Evolutionary conservation across 78 protist genomes (phyloP).

Genomic region (Acrasis kona): DNA sequence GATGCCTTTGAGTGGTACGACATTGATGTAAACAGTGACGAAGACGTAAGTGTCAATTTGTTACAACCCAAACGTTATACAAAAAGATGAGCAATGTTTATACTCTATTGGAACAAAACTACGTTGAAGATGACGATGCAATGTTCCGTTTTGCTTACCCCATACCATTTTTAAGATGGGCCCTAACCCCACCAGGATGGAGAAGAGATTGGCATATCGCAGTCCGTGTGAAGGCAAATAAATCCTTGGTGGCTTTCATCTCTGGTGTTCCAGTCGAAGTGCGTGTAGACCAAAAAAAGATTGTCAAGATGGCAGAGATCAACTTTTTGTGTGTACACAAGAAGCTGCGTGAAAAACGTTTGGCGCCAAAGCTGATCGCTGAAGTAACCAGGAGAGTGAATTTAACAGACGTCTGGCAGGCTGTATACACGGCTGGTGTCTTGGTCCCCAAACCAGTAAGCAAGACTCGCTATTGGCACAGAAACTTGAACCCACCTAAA

Average conservation of each 20-base stretch:
- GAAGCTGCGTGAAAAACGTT: constrained; percentile 74
- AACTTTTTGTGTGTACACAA: constrained; percentile 97
- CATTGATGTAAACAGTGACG: constrained; percentile 39
- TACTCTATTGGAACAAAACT: constrained; percentile 70
- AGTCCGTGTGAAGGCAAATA: constrained; percentile 49
- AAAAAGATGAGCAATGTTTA: constrained; percentile 73
- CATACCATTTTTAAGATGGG: constrained; percentile 85
- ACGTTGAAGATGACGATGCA: constrained; percentile 96
- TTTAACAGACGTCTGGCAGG: constrained; percentile 50
- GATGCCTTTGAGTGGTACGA: constrained; percentile 69
- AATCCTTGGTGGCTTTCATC: constrained; percentile 86
- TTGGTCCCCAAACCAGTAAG: constrained; percentile 82
- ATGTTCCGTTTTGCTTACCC: constrained; percentile 97
- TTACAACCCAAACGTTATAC: neutral
- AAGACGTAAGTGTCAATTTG: constrained; percentile 19
- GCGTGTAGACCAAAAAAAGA: constrained; percentile 18
- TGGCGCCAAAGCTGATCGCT: constrained; percentile 94
- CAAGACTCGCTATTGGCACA: constrained; percentile 70
- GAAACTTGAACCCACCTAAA: constrained; percentile 85
- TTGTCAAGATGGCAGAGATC: constrained; percentile 71
- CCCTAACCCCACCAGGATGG: constrained; percentile 87
- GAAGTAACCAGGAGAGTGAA: constrained; percentile 96
- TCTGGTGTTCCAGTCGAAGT: constrained; percentile 82
- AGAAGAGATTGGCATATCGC: constrained; percentile 79
- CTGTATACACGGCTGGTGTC: constrained; percentile 90